Conservation (phyloP, 257 asterid species). For the Nicotiana attenuata region DNA sequence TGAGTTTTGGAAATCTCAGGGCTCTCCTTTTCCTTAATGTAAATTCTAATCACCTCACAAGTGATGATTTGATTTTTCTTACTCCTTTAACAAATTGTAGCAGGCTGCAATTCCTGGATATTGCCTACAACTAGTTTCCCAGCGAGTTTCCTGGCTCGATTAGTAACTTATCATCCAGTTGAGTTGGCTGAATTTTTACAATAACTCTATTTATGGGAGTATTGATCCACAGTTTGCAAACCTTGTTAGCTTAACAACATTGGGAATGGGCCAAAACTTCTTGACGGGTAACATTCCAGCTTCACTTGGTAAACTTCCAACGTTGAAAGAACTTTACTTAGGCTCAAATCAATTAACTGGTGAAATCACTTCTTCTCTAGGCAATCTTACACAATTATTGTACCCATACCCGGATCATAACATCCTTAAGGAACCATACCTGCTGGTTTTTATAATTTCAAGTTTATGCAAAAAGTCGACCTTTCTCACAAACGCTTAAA, state of each 20-base stretch:
- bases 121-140: slow-evolving; percentile 29
- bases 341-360: slow-evolving; percentile 34
- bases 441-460: too few relatives aligned
- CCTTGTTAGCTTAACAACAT: slow-evolving; percentile 21
- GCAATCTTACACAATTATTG: slow-evolving; percentile 27
- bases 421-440: slow-evolving; percentile 39
- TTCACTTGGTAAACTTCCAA: slow-evolving; percentile 33
- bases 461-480: slow-evolving; percentile 20
- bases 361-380: slow-evolving; percentile 27
- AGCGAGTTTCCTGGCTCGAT: slow-evolving; percentile 30
- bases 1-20: slow-evolving; percentile 27
- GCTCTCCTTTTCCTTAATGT: slow-evolving; percentile 11
- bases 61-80: slow-evolving; percentile 29
- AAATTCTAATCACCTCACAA: slow-evolving; percentile 25
- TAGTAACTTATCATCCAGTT: slow-evolving; percentile 30
- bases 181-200: slow-evolving; percentile 17
- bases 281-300: slow-evolving; percentile 35
- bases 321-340: slow-evolving; percentile 21
- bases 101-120: slow-evolving; percentile 19
- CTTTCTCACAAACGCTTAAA: slow-evolving; percentile 33
- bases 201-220: slow-evolving; percentile 30
- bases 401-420: slow-evolving; percentile 26
- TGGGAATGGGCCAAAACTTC: slow-evolving; percentile 19
- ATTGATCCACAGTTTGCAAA: slow-evolving; percentile 31
- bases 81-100: slow-evolving; percentile 35